These are phyloP conservation scores for Taphrina betulina DNA, from an alignment of 1,139 yeast species.

Conservation along the genomic window DNA sequence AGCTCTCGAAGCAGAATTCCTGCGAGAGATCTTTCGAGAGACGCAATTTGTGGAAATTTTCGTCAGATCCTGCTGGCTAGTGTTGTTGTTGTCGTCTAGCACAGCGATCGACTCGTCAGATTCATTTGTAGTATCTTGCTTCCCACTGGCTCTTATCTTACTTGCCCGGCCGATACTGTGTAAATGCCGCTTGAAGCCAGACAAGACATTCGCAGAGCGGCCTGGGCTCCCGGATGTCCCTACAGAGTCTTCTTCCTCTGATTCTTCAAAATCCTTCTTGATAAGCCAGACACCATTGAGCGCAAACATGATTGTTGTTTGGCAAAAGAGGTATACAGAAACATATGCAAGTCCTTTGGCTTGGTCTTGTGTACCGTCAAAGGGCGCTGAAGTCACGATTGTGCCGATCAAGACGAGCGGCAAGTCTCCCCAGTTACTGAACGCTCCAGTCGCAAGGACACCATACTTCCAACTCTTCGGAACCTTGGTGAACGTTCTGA, in stretches of 20 bases:
- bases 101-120: not conserved
- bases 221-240: too few species aligned
- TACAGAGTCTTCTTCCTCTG: too few species aligned
- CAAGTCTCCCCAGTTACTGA: slow-evolving; percentile 64
- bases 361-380: slow-evolving; percentile 61
- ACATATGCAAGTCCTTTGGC: slow-evolving; percentile 74
- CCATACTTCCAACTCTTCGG: slow-evolving; percentile 85
- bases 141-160: not conserved
- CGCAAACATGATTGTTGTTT: slow-evolving; percentile 69
- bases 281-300: slow-evolving; percentile 70
- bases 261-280: slow-evolving; percentile 60
- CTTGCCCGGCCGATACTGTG: not conserved
- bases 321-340: slow-evolving; percentile 72
- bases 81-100: not conserved
- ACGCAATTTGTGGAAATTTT: not conserved
- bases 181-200: too few species aligned
- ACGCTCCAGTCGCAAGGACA: slow-evolving; percentile 66
- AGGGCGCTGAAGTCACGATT: slow-evolving; percentile 63
- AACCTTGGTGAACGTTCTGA: slow-evolving; percentile 48
- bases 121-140: not conserved
- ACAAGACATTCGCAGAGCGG: not conserved
- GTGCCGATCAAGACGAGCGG: slow-evolving; percentile 89
- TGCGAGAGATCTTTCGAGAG: not conserved
- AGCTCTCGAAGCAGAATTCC: slow-evolving; percentile 3
- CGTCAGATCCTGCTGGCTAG: not conserved